Evolutionary conservation across 129 eudicot species (phyloP).

Genomic region (Centrapalus pauciflorus): DNA sequence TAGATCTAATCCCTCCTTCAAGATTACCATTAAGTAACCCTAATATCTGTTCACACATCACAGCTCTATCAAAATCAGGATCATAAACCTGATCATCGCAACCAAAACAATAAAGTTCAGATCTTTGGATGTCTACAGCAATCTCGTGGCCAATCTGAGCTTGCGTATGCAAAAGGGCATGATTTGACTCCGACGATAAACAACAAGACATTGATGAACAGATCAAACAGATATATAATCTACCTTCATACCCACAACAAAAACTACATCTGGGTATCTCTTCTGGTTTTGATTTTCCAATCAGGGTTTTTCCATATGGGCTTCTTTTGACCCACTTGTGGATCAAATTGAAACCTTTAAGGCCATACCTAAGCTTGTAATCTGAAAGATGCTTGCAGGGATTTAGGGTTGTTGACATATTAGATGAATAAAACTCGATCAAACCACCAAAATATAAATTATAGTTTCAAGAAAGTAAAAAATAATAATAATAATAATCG

Average conservation of each 20-base stretch:
- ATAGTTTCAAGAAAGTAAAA: neutral
- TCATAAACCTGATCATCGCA: slow-evolving; percentile 91
- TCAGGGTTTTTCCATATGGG: slow-evolving; percentile 40
- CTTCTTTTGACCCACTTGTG: slow-evolving; percentile 38
- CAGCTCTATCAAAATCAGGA: slow-evolving; percentile 69
- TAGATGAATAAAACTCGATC: slow-evolving; percentile 26
- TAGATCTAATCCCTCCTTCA: slow-evolving; percentile 29
- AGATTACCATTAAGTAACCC: slow-evolving; percentile 37
- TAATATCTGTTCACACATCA: slow-evolving; percentile 35
- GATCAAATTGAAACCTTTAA: slow-evolving; percentile 48
- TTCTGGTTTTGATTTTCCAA: slow-evolving; percentile 37
- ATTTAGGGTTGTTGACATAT: slow-evolving; percentile 38
- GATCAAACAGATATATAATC: slow-evolving; percentile 68
- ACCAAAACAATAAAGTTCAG: slow-evolving; percentile 63
- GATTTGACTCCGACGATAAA: slow-evolving; percentile 40
- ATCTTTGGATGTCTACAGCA: slow-evolving; percentile 55
- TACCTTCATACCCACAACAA: slow-evolving; percentile 58
- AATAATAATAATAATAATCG: neutral
- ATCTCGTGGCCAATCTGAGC: slow-evolving; percentile 57
- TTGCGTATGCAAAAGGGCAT: slow-evolving; percentile 50
- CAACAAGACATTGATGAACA: slow-evolving; percentile 64
- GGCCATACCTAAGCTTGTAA: slow-evolving; percentile 64
- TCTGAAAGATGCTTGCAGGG: slow-evolving; percentile 69
- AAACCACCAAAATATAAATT: neutral
- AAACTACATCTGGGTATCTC: slow-evolving; percentile 61